Conservation (phyloP, 73 alveolate genomes). For the Symbiodinium natans region DNA sequence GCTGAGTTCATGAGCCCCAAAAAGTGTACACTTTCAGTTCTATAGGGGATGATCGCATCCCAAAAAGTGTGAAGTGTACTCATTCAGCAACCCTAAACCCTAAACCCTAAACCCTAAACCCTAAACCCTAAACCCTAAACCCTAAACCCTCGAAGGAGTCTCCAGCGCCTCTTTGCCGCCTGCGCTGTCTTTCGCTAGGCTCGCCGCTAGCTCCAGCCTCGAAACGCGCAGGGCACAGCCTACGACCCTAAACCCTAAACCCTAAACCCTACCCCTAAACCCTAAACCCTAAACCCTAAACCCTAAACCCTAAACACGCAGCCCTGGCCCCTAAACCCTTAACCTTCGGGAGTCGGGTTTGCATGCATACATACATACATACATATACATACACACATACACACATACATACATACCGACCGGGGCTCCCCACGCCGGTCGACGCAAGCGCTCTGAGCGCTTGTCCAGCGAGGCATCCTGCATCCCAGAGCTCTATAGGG, state of each 20-base stretch:
- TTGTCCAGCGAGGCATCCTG: slow-evolving; percentile 54
- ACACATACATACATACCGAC: not conserved
- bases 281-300: not conserved
- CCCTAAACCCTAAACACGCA: not conserved
- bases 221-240: no score
- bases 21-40: no score
- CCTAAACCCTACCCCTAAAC: no score
- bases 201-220: slow-evolving; percentile 28
- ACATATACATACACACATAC: no score
- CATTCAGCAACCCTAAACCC: not conserved
- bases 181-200: slow-evolving; percentile 1
- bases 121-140: not conserved
- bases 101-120: no score
- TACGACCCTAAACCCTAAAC: no score
- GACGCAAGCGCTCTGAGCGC: slow-evolving; percentile 53
- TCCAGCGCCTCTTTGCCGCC: slow-evolving; percentile 2
- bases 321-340: no score
- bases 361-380: no score
- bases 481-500: no score
- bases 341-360: no score
- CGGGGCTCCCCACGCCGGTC: slow-evolving; percentile 28
- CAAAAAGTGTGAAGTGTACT: not conserved
- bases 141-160: not conserved
- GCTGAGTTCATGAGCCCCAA: no score
- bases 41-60: no score